Evolutionary conservation across 2,329 filamentous ascomycete species (phyloP), one percentile per base, ranked within the genome.

Genomic region (Chlorencoelia australis): DNA sequence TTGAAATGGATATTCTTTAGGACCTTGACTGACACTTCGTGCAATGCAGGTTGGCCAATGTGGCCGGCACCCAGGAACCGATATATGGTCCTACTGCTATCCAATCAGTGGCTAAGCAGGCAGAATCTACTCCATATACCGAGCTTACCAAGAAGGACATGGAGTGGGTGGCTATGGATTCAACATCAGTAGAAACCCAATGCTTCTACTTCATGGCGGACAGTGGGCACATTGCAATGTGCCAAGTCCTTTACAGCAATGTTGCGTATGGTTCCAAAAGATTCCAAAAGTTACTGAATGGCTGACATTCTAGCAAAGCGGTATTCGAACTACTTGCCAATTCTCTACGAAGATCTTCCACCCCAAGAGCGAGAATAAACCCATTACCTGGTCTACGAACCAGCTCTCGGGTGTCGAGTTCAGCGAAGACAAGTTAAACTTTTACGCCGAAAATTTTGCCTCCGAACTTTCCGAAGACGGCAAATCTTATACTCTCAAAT

Each of bases 201-300:
- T 87, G 74, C 45, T 98, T 95, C 66, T 98, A 98, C 66, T 65
- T 95, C 55, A 79, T 79, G 62, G 69, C 81, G 38, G 83, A 94
- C 44, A 75, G 68, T 42, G 91, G 91, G 33, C 71, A 79, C 45
- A 61, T 88, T 46, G 84, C 73, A 35, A 74, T 94, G 61, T 76
- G 75, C 42, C 91, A 98, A 69, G 73, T 96, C 63, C 94, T 98
- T 60, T 94, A 96, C 70, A 96, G 84, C 68, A 95, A 94, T 64
- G 83, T 98, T 59, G 82, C 76, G 88, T 95, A 78, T 63, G 80
- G 27, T 30, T 36, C 14, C 21, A 29, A n/a, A n/a, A n/a, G n/a
- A n/a, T n/a, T n/a, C n/a, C n/a, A n/a, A n/a, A 45, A 44, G 36
- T 21, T 42, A 13, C 17, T 30, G 14, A 40, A 20, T 11, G 42